Evolutionary conservation across 1,284 basidiomycete species (phyloP), one percentile per base, ranked within the genome.

Genomic region (Austroboletus novae-zelandiae): DNA sequence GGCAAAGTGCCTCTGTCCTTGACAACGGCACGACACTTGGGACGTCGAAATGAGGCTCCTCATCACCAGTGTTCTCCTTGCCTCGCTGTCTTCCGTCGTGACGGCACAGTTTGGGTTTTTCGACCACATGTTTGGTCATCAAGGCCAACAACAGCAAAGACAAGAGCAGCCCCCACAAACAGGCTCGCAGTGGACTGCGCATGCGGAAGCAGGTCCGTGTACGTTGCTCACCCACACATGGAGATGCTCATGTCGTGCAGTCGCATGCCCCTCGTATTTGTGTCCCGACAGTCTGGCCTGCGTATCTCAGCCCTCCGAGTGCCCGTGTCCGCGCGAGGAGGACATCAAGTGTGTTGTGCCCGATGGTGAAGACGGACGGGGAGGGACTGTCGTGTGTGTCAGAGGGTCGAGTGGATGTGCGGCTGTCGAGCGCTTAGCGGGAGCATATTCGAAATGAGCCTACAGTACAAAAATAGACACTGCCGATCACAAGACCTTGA

Each of bases 201-300:
- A 71, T 4, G 61, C 64, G 10, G 66, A 71, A 17, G 44, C 57
- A 54, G 61, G 68, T 71, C 42, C n/a, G 59, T 66, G 30, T 23
- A n/a, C 17, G n/a, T 36, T 36, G 35, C 17, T 18, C 35, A 9
- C 9, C 35, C 17, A 6, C 27, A 9, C 4, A 27, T 8, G 18
- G 40, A 17, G 17, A 42, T n/a, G 50, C 40, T 50, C 17, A 52
- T 29, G 37, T 30, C 37, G n/a, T 31, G 44, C 27, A 84, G 82
- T 81, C n/a, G 62, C 74, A 32, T 84, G 83, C 56, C 74, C 81
- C 10, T 69, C 72, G 41, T 85, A 85, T 60, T 64, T 85, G 25
- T 85, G 83, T 60, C 82, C 83, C 20, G 68, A 71, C 34, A 84
- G 81, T n/a, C 65, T 84, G 41, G 73, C 77, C 47, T 85, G 83